Evolutionary conservation across 169 alveolate genomes (phyloP), one percentile per base, ranked within the genome.

Genomic region (Cryptosporidium ubiquitum): DNA sequence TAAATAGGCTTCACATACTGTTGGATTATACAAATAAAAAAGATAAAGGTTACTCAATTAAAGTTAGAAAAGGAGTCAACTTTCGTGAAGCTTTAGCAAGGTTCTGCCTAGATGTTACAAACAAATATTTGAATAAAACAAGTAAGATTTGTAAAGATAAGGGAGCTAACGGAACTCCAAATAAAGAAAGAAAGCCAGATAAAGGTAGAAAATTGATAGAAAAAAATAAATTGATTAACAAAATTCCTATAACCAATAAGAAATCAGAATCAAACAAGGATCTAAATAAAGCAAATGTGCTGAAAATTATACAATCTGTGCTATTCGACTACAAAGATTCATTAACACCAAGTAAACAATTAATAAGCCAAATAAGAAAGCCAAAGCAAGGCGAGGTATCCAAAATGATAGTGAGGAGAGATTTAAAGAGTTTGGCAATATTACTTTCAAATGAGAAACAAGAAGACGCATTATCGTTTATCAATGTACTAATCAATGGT

Each of bases 321-420:
- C 47, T 70, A 35, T 55, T 39, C 29, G 85, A 73, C 35, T 55
- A 55, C 55, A 55, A 57, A 73, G 7, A 29, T 29, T 58, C 70
- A 6, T 58, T 73, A 57, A 35, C 35, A 9, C 49, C 40, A 23
- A 55, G 35, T 26, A 49, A 23, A 52, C 33, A 55, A 7, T 37
- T 37, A 29, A 55, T 73, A 0, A 73, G 85, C 60, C 85, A 73
- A 55, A 55, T 73, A 52, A 73, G 85, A 55, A 73, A 55, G 20
- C 20, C 68, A n/a, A 73, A 55, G 18, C 85, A 73, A 18, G 23
- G 16, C 37, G 39, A 55, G 33, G 61, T 58, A 33, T 52, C 68
- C 14, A 58, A 55, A 12, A 33, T 73, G 42, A 57, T 73, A 14
- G 18, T n/a, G 5, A 73, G 20, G 7, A 52, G 35, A 14, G 69